Conservation (phyloP, 169 alveolate species). For the Babesia gibsoni region DNA sequence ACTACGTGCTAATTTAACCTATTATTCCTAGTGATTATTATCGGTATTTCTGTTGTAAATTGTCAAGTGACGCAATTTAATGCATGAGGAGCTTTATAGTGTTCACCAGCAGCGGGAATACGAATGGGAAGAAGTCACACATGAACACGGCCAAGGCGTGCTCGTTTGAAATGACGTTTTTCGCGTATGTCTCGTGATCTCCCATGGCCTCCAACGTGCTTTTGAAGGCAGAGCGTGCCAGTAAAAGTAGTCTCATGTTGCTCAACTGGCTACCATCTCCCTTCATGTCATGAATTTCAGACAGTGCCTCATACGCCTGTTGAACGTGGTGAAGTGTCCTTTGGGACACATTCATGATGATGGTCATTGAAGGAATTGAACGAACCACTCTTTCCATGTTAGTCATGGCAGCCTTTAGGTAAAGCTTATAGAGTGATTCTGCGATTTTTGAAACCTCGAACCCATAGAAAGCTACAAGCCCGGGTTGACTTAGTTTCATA, state of each 20-base stretch:
- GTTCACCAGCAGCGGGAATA: slow-evolving; percentile 33
- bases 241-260: background rate
- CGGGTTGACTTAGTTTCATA: slow-evolving; percentile 18
- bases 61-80: too few species aligned
- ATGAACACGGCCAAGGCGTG: slow-evolving; percentile 46
- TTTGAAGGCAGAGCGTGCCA: slow-evolving; percentile 48
- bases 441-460: slow-evolving; percentile 40
- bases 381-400: slow-evolving; percentile 21
- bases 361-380: background rate
- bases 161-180: slow-evolving; percentile 47
- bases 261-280: background rate
- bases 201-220: slow-evolving; percentile 59
- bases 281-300: background rate
- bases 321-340: background rate
- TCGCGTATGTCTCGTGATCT: slow-evolving; percentile 54
- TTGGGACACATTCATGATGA: slow-evolving; percentile 17
- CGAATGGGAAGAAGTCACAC: slow-evolving; percentile 61
- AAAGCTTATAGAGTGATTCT: slow-evolving; percentile 4
- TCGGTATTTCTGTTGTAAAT: background rate
- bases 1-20: background rate
- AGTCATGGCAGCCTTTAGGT: slow-evolving; percentile 24
- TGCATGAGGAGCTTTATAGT: slow-evolving; percentile 21
- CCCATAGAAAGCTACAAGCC: slow-evolving; percentile 35
- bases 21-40: background rate
- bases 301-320: background rate